Evolutionary conservation across 2,329 filamentous ascomycete genomes (phyloP).

Genomic region (Gnomoniopsis smithogilvyi): DNA sequence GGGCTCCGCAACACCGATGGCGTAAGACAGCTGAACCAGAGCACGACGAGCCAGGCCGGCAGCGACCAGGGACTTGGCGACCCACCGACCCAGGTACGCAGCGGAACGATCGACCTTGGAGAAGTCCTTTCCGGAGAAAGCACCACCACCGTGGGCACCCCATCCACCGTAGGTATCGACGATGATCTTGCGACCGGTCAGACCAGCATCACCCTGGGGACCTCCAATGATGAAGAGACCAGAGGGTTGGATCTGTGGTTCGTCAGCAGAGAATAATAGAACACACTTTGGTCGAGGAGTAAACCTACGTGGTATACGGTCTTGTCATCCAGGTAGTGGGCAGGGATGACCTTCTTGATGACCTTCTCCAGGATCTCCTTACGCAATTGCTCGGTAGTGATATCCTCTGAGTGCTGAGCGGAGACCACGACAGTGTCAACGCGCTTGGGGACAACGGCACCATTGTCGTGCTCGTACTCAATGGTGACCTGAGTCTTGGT

Average conservation of each 20-base stretch:
- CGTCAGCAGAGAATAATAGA: not conserved
- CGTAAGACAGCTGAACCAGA: conserved; percentile 97
- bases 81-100: conserved; percentile 96
- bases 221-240: conserved; percentile 99
- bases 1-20: conserved; percentile 97
- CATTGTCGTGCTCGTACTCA: conserved; percentile 96
- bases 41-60: conserved; percentile 87
- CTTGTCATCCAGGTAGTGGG: conserved; percentile 85
- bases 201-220: conserved; percentile 96
- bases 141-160: conserved; percentile 99
- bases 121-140: conserved; percentile 99
- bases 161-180: conserved; percentile 99
- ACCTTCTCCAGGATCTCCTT: conserved; percentile 94
- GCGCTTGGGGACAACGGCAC: conserved; percentile 85
- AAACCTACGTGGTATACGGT: conserved; percentile 87
- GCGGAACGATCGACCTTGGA: conserved; percentile 99
- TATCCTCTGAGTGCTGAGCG: conserved; percentile 85
- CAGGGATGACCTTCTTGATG: conserved; percentile 88
- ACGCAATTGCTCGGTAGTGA: conserved; percentile 83
- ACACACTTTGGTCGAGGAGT: conserved; percentile 16
- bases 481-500: conserved; percentile 99
- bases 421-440: conserved; percentile 97
- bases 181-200: conserved; percentile 98
- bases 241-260: conserved; percentile 78
- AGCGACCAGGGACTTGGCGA: conserved; percentile 94